phyloP scores from a whole-genome alignment of 495 filamentous ascomycete genomes.

The Aspergillus conjunctus region DNA sequence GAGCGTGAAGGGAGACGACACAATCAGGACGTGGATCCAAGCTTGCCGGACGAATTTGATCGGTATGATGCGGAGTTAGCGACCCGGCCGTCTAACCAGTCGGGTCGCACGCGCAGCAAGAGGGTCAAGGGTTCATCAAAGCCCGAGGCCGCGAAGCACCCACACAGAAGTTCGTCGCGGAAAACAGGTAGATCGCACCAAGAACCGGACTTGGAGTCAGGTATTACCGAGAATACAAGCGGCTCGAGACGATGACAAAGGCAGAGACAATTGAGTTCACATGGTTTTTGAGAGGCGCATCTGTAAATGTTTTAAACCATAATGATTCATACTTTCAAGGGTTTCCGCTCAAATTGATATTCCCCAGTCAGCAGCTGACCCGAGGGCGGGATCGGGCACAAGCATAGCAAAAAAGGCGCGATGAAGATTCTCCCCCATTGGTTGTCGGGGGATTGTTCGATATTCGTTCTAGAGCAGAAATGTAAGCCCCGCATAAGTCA shows the following conservation, averaged over 20 bases:
- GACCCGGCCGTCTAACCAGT: conserved; percentile 9
- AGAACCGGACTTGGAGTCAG: conserved; percentile 37
- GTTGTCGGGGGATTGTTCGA: background rate
- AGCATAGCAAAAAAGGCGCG: conserved; percentile 56
- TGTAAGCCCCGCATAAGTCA: conserved; percentile 47
- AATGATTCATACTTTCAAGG: conserved; percentile 1
- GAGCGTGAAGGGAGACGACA: conserved; percentile 26
- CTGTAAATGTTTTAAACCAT: background rate
- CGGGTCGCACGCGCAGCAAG: conserved; percentile 11
- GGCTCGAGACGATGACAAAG: conserved; percentile 3
- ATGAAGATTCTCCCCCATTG: background rate
- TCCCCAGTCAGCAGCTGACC: conserved; percentile 48
- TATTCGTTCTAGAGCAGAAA: conserved; percentile 26
- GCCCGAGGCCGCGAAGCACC: conserved; percentile 29
- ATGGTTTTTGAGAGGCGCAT: background rate
- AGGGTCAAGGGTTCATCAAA: conserved; percentile 21
- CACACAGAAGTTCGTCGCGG: conserved; percentile 28
- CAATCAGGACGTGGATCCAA: conserved; percentile 33
- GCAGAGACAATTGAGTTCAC: background rate
- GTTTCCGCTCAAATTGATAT: conserved; percentile 4
- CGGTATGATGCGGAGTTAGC: conserved; percentile 31
- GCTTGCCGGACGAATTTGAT: conserved; percentile 47
- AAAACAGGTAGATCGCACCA: conserved; percentile 32
- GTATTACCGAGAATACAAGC: conserved; percentile 21
- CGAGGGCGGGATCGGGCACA: conserved; percentile 55